Percentiles rank a stretch among this genome's conserved stretches.
These are phyloP conservation scores for Alectoria sarmentosa DNA, from an alignment of 495 filamentous ascomycete species.

Conservation along the genomic window DNA sequence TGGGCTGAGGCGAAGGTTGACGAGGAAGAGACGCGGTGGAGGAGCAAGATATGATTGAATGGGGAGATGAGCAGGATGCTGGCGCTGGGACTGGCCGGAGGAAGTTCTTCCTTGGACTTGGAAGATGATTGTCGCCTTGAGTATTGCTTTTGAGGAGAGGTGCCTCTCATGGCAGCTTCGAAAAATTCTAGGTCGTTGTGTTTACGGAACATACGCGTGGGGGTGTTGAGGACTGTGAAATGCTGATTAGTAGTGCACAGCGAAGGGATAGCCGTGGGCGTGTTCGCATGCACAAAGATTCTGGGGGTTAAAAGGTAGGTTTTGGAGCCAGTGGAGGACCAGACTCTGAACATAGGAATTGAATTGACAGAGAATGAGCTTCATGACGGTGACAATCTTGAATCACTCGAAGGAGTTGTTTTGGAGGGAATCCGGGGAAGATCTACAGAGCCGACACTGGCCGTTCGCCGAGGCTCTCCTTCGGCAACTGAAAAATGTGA, in stretches of 20 bases:
- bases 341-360: background rate
- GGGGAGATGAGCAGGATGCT: constrained; percentile 85
- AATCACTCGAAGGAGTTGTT: background rate
- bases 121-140: background rate
- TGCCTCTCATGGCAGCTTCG: constrained; percentile 7
- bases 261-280: background rate
- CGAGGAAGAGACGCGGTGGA: constrained; percentile 77
- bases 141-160: background rate
- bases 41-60: constrained; percentile 75
- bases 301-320: background rate
- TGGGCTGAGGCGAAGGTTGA: constrained; percentile 84
- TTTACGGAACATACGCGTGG: background rate
- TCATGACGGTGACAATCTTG: constrained; percentile 1
- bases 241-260: background rate
- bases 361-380: background rate
- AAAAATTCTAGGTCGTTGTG: background rate
- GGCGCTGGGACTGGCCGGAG: constrained; percentile 14
- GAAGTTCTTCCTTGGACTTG: background rate
- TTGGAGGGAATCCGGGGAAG: background rate
- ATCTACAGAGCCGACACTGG: background rate
- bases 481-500: too few species aligned
- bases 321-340: background rate
- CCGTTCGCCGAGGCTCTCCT: background rate
- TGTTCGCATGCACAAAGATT: background rate
- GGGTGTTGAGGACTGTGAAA: background rate